Conservation (phyloP, 139 green algal genomes). For the Ostreobium quekettii region DNA sequence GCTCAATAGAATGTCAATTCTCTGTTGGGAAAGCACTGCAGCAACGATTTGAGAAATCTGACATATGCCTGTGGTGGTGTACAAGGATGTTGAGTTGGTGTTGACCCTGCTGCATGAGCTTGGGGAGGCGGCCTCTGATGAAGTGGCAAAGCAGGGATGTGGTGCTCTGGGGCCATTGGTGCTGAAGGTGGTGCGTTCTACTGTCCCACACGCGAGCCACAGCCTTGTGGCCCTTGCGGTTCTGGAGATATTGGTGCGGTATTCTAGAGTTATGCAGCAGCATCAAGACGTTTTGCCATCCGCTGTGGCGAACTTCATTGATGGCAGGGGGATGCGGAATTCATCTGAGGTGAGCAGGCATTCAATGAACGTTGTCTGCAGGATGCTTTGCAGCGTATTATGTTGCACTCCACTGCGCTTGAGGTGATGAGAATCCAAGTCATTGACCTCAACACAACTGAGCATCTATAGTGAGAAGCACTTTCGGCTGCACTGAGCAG, state of each 20-base stretch:
- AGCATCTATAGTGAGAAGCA: too few relatives aligned
- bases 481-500: too few relatives aligned
- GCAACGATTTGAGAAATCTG: too few relatives aligned
- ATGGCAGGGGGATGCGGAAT: conserved; percentile 49
- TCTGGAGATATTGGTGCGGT: conserved; percentile 61
- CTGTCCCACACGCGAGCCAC: conserved; percentile 40
- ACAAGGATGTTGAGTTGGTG: conserved; percentile 63
- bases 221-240: conserved; percentile 63
- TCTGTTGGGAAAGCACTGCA: too few relatives aligned
- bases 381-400: too few relatives aligned
- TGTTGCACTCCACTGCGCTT: too few relatives aligned
- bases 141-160: conserved; percentile 41
- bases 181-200: conserved; percentile 41
- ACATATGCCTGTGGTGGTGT: too few relatives aligned
- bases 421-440: too few relatives aligned
- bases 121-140: conserved; percentile 67
- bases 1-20: too few relatives aligned
- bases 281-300: conserved; percentile 28
- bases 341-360: conserved; percentile 28
- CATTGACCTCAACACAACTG: too few relatives aligned
- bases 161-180: conserved; percentile 52
- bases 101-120: conserved; percentile 73
- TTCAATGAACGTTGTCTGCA: too few relatives aligned
- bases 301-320: conserved; percentile 48
- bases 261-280: conserved; percentile 42